Evolutionary conservation across 2,329 filamentous ascomycete species (phyloP).

Genomic region (Escovopsis sp.): DNA sequence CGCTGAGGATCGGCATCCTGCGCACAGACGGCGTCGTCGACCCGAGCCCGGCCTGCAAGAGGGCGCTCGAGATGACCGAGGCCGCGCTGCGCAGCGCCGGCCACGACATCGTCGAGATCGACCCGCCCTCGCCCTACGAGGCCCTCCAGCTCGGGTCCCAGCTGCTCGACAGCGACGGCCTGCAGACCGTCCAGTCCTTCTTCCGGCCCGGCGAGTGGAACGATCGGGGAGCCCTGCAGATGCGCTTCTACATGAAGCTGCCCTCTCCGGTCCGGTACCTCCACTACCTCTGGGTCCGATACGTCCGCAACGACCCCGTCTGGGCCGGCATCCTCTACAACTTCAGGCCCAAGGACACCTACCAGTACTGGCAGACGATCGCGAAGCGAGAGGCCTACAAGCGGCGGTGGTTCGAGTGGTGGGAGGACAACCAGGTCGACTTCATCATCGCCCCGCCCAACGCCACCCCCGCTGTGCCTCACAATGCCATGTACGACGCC

Average conservation of each 20-base stretch:
- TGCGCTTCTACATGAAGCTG: conserved; percentile 59
- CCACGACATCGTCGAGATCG: conserved; percentile 54
- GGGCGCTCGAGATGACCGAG: conserved; percentile 59
- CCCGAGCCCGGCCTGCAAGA: conserved; percentile 68
- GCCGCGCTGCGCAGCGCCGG: conserved; percentile 54
- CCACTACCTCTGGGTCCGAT: conserved; percentile 84
- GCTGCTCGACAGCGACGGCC: conserved; percentile 74
- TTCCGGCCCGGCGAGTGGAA: conserved; percentile 66
- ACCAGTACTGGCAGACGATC: conserved; percentile 73
- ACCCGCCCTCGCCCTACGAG: conserved; percentile 57
- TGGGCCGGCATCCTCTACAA: conserved; percentile 66
- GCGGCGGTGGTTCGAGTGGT: conserved; percentile 70
- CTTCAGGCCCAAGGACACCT: conserved; percentile 60
- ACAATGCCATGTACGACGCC: conserved; percentile 73
- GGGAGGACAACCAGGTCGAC: conserved; percentile 59
- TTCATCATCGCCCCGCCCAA: conserved; percentile 76
- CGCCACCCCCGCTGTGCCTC: conserved; percentile 76
- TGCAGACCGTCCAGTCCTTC: conserved; percentile 62
- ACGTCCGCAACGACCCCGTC: conserved; percentile 57
- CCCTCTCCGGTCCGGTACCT: conserved; percentile 63
- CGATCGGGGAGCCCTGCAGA: conserved; percentile 61
- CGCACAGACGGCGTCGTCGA: conserved; percentile 71
- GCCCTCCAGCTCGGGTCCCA: conserved; percentile 64
- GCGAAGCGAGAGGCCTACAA: conserved; percentile 64
- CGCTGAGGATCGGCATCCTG: conserved; percentile 61